Conservation (phyloP, 2,329 filamentous ascomycete genomes). For the Aspergillus phoenicis region DNA sequence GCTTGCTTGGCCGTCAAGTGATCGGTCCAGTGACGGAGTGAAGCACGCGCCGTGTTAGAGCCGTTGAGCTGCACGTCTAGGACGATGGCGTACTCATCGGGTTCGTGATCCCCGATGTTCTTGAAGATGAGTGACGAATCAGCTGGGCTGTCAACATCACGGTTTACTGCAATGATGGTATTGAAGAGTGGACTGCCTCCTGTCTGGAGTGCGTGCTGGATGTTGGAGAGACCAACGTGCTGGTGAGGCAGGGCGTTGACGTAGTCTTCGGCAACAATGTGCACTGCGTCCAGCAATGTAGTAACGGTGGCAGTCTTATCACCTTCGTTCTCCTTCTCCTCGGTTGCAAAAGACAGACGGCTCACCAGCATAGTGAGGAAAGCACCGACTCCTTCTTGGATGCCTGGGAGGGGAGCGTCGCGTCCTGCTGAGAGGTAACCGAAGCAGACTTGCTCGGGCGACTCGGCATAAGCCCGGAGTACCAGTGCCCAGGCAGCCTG, state of each 20-base stretch:
- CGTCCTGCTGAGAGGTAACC: background rate
- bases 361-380: background rate
- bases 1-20: background rate
- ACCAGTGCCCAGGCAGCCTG: background rate
- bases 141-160: background rate
- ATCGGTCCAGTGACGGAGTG: background rate
- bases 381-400: background rate
- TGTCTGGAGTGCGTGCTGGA: background rate
- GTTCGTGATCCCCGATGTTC: background rate
- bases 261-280: background rate
- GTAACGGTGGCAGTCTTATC: background rate
- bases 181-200: background rate
- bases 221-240: background rate
- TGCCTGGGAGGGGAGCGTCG: background rate
- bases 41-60: background rate
- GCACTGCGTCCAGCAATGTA: background rate
- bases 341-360: background rate
- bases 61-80: background rate
- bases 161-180: background rate
- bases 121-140: background rate
- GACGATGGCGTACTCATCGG: background rate
- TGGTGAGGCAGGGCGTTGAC: background rate
- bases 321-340: background rate
- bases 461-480: background rate
- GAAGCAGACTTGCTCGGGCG: background rate